These are phyloP conservation scores for Heliamphora pulchella DNA, from an alignment of 179 eudicot species.

Conservation along the genomic window DNA sequence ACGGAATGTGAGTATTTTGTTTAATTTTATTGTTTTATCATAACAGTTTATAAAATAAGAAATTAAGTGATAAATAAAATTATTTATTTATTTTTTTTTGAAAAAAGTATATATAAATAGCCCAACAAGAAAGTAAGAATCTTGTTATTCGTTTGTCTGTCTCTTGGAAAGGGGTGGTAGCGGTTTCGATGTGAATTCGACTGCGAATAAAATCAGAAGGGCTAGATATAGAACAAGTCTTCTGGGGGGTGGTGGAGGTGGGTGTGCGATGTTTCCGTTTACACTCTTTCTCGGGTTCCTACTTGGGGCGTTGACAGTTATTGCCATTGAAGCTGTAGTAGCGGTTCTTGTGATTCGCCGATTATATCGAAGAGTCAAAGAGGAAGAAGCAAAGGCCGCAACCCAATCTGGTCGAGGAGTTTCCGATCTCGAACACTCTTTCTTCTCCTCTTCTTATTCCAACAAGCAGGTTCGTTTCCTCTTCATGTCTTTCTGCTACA, in stretches of 20 bases:
- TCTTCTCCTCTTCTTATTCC: background rate
- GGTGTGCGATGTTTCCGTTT: constrained; percentile 16
- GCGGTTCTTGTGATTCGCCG: constrained; percentile 33
- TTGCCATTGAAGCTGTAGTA: constrained; percentile 38
- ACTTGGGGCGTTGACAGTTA: constrained; percentile 43
- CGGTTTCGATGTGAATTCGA: background rate
- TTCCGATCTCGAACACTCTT: background rate
- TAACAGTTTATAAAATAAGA: too few species aligned
- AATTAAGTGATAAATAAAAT: too few species aligned
- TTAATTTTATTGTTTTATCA: too few species aligned
- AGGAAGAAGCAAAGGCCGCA: constrained; percentile 15
- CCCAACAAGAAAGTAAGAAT: too few species aligned
- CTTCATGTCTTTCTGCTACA: background rate
- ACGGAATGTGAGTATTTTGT: too few species aligned
- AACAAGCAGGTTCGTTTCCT: constrained; percentile 23
- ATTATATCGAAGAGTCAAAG: constrained; percentile 21
- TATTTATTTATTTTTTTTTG: too few species aligned
- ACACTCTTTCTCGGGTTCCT: constrained; percentile 34
- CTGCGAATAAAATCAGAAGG: background rate
- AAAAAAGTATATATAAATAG: too few species aligned
- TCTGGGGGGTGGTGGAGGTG: background rate
- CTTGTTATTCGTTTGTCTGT: too few species aligned
- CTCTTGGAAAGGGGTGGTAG: background rate
- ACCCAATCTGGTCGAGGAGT: constrained; percentile 6
- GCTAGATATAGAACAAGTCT: background rate